These are phyloP conservation scores for Euphorbia corollata DNA, from an alignment of 441 rosid species.

Conservation along the genomic window DNA sequence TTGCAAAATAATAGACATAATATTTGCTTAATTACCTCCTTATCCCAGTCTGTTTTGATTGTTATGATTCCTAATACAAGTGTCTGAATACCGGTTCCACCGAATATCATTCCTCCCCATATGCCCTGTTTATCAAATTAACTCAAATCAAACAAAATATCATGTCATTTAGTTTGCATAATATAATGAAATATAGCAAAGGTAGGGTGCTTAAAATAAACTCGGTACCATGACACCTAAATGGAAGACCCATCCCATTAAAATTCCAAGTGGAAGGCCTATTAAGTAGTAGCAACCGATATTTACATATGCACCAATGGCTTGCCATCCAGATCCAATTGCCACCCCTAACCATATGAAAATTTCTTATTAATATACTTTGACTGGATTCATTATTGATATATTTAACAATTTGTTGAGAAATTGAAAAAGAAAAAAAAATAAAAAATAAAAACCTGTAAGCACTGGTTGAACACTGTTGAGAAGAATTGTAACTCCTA, in stretches of 20 bases:
- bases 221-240: conserved; percentile 61
- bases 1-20: no score
- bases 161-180: no score
- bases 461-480: conserved; percentile 82
- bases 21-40: no score
- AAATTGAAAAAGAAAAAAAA: no score
- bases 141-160: no score
- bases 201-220: no score
- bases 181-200: background rate
- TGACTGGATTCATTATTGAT: no score
- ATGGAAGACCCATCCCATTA: conserved; percentile 78
- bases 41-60: conserved; percentile 13
- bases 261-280: conserved; percentile 65
- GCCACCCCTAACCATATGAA: conserved; percentile 96
- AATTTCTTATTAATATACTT: no score
- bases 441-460: no score
- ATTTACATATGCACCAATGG: conserved; percentile 74
- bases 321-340: conserved; percentile 92
- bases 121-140: no score
- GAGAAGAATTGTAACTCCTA: conserved; percentile 71
- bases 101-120: conserved; percentile 91
- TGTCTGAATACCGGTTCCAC: conserved; percentile 83
- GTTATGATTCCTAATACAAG: conserved; percentile 43
- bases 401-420: no score
- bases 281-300: conserved; percentile 72